Evolutionary conservation across 768 basidiomycete species (phyloP), one percentile per base, ranked within the genome.

Genomic region (Hericium alpestre): DNA sequence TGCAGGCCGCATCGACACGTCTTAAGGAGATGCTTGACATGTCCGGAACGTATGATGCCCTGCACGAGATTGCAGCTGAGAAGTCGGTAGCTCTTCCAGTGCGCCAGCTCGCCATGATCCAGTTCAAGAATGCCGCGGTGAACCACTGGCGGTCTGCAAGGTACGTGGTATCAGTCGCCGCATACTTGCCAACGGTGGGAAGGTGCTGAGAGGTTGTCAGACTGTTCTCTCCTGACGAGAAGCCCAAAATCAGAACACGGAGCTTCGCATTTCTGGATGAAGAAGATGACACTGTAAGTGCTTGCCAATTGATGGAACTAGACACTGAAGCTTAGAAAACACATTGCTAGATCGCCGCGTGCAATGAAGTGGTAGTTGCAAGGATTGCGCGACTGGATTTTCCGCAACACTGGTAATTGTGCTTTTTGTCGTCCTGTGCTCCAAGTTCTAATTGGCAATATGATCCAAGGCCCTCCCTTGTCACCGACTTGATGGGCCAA

Each of bases 351-450:
- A 56, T 32, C 9, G 32, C 32, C 32, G 32, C 32, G 9, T 89
- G 82, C 65, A 90, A 93, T 59, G 79, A 87, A 59, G 65, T 87
- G 32, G 82, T 89, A 23, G 76, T 90, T 9, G 76, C 82, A 12
- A 93, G 85, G 66, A 80, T 93, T 53, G 86, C 90, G 7, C 80
- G 93, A 37, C 67, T 77, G 20, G 93, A 95, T 64, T 92, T 80
- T 67, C 88, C 90, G 9, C 70, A 65, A 37, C 76, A 76, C 40
- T 94, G 92, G 92, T 87, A 66, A 18, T 20, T 38, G 43, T 7
- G 8, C 39, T 46, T 16, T 32, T 4, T 32, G 32, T 32, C 8
- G 18, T 51, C 50, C 12, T 23, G 41, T 37, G 53, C 46, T 8
- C 20, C 20, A 15, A 11, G 51, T 46, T 16, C 48, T 39, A 20